A percentile compares a stretch with the other conserved stretches of the same genome.
Evolutionary conservation across 371 early-diverging fungal genomes (phyloP).

Genomic region (Choanephora cucurbitarum): DNA sequence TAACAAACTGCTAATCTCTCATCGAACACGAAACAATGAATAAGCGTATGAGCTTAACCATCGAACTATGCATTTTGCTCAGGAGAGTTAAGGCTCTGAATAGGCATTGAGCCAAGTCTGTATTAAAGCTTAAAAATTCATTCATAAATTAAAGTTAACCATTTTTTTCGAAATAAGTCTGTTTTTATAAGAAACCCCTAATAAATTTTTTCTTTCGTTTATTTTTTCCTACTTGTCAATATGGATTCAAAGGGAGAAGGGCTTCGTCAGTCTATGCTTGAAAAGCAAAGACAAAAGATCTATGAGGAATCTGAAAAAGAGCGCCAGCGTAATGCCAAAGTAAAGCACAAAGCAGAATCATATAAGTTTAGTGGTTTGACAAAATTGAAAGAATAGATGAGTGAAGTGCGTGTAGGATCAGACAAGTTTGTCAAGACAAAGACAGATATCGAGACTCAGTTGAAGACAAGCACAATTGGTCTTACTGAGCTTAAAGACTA

Average conservation of each 20-base stretch:
- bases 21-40: no score
- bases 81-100: no score
- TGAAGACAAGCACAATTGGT: constrained; percentile 89
- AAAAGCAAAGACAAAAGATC: constrained; percentile 76
- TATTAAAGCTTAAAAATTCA: no score
- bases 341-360: constrained; percentile 18
- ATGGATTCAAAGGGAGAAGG: constrained; percentile 66
- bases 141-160: no score
- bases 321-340: constrained; percentile 78
- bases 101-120: no score
- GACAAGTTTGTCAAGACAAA: constrained; percentile 84
- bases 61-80: no score
- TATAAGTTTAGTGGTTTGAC: not conserved
- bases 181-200: not conserved
- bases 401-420: constrained; percentile 71
- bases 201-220: constrained; percentile 4
- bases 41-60: no score
- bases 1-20: no score
- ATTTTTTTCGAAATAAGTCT: no score
- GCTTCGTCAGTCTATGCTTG: constrained; percentile 69
- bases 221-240: constrained; percentile 11
- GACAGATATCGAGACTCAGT: constrained; percentile 77
- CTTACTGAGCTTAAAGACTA: constrained; percentile 90
- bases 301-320: constrained; percentile 75
- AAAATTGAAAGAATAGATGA: constrained; percentile 52